Evolutionary conservation across 768 basidiomycete genomes (phyloP).

Genomic region (Artomyces pyxidatus): DNA sequence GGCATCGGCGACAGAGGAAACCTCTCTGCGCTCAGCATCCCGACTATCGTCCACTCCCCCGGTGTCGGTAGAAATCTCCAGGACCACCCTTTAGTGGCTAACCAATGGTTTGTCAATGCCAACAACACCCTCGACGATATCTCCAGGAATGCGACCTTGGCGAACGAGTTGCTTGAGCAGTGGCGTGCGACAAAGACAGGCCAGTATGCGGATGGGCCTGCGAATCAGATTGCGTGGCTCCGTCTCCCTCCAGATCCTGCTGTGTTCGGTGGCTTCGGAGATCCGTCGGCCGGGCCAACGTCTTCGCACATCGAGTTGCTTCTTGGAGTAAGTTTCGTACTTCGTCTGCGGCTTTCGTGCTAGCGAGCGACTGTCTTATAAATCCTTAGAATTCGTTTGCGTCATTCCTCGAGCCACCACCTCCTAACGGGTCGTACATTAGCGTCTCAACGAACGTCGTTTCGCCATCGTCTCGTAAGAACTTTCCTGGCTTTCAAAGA

Average conservation of each 20-base stretch:
- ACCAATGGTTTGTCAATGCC: constrained; percentile 5
- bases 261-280: constrained; percentile 4
- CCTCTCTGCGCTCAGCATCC: constrained; percentile 21
- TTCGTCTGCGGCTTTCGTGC: neutral
- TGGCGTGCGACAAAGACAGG: constrained; percentile 8
- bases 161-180: neutral
- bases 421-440: neutral
- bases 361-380: neutral
- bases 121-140: constrained; percentile 5
- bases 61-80: constrained; percentile 32
- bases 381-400: constrained; percentile 1
- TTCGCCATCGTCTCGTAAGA: constrained; percentile 6
- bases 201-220: neutral
- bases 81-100: constrained; percentile 17
- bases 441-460: neutral
- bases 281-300: constrained; percentile 13
- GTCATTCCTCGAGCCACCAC: neutral
- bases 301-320: constrained; percentile 13
- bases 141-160: constrained; percentile 7
- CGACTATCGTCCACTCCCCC: constrained; percentile 23
- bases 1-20: constrained; percentile 26
- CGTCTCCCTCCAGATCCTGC: constrained; percentile 7
- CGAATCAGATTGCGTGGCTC: constrained; percentile 1
- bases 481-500: constrained; percentile 15
- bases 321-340: constrained; percentile 2